Percentiles rank a stretch among this genome's conserved stretches.
These are phyloP conservation scores for Hyaloperonospora brassicae DNA, from an alignment of 352 stramenopile species.

Conservation along the genomic window DNA sequence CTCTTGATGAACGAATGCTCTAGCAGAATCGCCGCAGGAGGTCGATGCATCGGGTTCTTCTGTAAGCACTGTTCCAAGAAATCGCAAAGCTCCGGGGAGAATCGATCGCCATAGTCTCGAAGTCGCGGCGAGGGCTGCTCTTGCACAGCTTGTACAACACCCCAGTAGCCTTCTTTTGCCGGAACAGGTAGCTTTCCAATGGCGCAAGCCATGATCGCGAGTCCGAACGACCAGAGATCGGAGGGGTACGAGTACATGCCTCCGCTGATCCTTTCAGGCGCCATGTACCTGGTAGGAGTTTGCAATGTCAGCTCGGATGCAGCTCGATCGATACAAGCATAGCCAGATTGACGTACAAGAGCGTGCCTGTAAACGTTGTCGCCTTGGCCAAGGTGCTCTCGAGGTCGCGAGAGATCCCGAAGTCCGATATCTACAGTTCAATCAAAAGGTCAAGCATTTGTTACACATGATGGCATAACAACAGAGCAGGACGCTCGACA, in stretches of 20 bases:
- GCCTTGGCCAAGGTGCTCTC: conserved; percentile 83
- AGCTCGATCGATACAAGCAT: neutral
- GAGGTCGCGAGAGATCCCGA: conserved; percentile 74
- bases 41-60: conserved; percentile 65
- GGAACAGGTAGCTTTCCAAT: conserved; percentile 82
- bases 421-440: conserved; percentile 62
- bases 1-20: conserved; percentile 65
- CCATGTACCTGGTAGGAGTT: conserved; percentile 74
- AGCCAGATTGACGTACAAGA: conserved; percentile 47
- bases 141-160: conserved; percentile 78
- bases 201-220: conserved; percentile 78
- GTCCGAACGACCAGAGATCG: conserved; percentile 78
- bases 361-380: conserved; percentile 87
- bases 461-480: neutral
- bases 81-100: conserved; percentile 62
- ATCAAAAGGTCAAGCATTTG: neutral
- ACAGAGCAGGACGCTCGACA: neutral
- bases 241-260: conserved; percentile 84
- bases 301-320: conserved; percentile 4
- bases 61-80: conserved; percentile 74
- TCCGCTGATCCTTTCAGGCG: conserved; percentile 88
- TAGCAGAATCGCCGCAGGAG: conserved; percentile 41
- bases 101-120: conserved; percentile 50
- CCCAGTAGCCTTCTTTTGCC: conserved; percentile 83
- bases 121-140: conserved; percentile 67